Percentiles rank a stretch among this genome's conserved stretches.
Conservation (phyloP, 176 grass and related monocot genomes). For the Lolium rigidum region DNA sequence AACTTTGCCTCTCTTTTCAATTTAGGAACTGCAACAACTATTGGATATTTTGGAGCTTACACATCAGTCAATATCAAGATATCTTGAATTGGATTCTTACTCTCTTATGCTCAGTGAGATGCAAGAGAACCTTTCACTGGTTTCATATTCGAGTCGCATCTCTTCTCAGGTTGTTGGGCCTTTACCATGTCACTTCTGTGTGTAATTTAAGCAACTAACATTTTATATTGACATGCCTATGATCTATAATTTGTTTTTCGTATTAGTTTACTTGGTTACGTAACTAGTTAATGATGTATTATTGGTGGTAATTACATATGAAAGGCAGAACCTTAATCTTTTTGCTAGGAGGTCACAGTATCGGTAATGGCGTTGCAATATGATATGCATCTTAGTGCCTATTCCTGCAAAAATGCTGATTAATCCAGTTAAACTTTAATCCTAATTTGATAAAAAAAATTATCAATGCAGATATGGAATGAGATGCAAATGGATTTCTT, state of each 20-base stretch:
- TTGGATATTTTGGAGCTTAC: constrained; percentile 97
- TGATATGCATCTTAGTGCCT: constrained; percentile 36
- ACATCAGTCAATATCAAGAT: constrained; percentile 83
- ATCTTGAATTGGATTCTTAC: constrained; percentile 95
- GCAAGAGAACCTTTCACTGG: constrained; percentile 96
- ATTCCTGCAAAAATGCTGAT: constrained; percentile 27
- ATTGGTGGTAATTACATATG: constrained; percentile 1
- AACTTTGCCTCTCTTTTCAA: constrained; percentile 22
- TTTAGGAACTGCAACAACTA: constrained; percentile 89
- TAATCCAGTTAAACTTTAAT: constrained; percentile 21
- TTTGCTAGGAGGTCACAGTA: constrained; percentile 32
- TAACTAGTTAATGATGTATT: constrained; percentile 37
- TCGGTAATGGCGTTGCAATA: neutral
- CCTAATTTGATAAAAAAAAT: constrained; percentile 11
- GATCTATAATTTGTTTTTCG: constrained; percentile 6
- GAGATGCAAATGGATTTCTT: constrained; percentile 99
- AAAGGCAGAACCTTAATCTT: constrained; percentile 16
- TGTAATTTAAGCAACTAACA: constrained; percentile 15
- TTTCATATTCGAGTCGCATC: constrained; percentile 98
- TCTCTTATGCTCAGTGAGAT: constrained; percentile 92
- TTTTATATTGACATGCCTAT: constrained; percentile 19
- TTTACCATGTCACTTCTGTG: constrained; percentile 25
- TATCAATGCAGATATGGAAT: constrained; percentile 78
- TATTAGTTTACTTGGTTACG: constrained; percentile 11
- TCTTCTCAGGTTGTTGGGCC: constrained; percentile 79